Conservation (phyloP, 352 stramenopile genomes). For the Phytophthora fragariae region DNA sequence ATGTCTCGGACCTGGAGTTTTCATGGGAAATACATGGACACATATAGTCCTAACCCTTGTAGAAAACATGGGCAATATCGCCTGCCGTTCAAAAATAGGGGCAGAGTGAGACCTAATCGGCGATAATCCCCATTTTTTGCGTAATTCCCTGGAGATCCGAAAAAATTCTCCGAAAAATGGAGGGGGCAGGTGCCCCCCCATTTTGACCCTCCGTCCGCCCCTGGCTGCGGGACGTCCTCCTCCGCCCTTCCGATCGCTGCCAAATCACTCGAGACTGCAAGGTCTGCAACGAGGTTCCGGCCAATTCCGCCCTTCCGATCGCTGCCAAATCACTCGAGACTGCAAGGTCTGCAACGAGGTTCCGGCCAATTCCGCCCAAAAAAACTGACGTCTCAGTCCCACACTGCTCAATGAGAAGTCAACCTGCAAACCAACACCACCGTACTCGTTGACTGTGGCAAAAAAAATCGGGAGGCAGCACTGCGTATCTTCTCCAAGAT, state of each 20-base stretch:
- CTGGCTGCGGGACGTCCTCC: background rate
- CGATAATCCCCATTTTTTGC: too few species aligned
- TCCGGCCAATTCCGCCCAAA: constrained; percentile 51
- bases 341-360: constrained; percentile 28
- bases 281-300: constrained; percentile 28
- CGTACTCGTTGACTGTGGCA: background rate
- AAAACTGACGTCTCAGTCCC: constrained; percentile 72
- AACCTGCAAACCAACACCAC: constrained; percentile 37
- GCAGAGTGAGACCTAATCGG: too few species aligned
- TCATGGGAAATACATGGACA: too few species aligned
- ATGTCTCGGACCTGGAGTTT: too few species aligned
- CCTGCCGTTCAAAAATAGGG: too few species aligned
- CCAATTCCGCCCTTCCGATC: constrained; percentile 34
- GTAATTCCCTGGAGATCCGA: too few species aligned
- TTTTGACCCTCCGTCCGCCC: too few species aligned
- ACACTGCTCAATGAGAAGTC: constrained; percentile 58
- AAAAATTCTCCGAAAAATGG: too few species aligned
- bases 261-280: background rate
- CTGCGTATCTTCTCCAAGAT: constrained; percentile 62
- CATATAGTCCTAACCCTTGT: too few species aligned
- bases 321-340: background rate
- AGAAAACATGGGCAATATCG: too few species aligned
- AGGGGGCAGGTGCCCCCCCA: too few species aligned
- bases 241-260: background rate
- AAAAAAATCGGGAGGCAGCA: constrained; percentile 62